phyloP scores from a whole-genome alignment of 2,329 filamentous ascomycete species.

The Furcasterigmium sp. region DNA sequence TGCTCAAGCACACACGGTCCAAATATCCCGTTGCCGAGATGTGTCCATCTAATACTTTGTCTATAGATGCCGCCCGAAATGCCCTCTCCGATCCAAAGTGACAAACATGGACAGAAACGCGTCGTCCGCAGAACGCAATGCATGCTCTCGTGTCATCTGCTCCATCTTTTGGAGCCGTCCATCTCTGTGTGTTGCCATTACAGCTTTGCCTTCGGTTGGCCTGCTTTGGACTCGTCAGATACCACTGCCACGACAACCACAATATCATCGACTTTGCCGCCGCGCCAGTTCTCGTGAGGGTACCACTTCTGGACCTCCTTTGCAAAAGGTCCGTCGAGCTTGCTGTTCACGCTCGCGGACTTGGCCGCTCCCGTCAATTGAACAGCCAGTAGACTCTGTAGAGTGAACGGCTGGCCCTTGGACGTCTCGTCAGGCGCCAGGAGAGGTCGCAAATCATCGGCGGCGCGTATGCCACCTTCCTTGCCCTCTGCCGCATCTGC shows the following conservation, averaged over 20 bases:
- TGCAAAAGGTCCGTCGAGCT: slow-evolving; percentile 86
- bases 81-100: no score
- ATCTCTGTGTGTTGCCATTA: slow-evolving; percentile 13
- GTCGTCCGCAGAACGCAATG: no score
- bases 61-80: no score
- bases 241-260: slow-evolving; percentile 78
- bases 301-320: slow-evolving; percentile 88
- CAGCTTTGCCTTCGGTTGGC: slow-evolving; percentile 18
- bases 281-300: slow-evolving; percentile 79
- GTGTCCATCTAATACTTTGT: no score
- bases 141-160: background rate
- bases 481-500: slow-evolving; percentile 14
- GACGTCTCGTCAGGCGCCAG: slow-evolving; percentile 35
- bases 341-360: slow-evolving; percentile 72
- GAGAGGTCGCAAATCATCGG: slow-evolving; percentile 50
- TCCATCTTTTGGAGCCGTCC: background rate
- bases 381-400: slow-evolving; percentile 75
- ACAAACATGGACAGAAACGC: no score
- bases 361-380: slow-evolving; percentile 81
- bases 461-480: slow-evolving; percentile 56
- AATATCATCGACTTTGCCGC: slow-evolving; percentile 95
- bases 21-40: no score
- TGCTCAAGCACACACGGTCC: no score
- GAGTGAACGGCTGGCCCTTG: slow-evolving; percentile 34
- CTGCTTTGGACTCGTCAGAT: slow-evolving; percentile 49